A percentile compares a stretch with the other conserved stretches of the same genome.
phyloP scores from a whole-genome alignment of 768 basidiomycete species.

The Sarcomyxa edulis region DNA sequence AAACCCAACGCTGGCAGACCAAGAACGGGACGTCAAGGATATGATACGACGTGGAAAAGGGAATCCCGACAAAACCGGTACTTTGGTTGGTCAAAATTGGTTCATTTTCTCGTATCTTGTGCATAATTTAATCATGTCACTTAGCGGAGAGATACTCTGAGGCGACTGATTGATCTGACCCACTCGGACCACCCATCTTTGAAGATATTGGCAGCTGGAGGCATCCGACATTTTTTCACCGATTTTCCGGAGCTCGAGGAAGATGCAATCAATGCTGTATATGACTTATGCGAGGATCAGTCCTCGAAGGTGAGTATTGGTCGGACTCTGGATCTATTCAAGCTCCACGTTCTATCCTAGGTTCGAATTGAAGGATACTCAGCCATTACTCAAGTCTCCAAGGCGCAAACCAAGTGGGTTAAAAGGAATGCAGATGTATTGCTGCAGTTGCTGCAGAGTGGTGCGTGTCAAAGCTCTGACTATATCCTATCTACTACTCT shows the following conservation, averaged over 20 bases:
- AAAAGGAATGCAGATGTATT: slow-evolving; percentile 72
- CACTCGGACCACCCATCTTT: slow-evolving; percentile 39
- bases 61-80: slow-evolving; percentile 29
- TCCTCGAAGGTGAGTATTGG: slow-evolving; percentile 36
- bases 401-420: slow-evolving; percentile 49
- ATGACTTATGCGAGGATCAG: slow-evolving; percentile 73
- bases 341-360: slow-evolving; percentile 31
- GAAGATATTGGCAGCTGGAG: slow-evolving; percentile 53
- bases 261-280: slow-evolving; percentile 70
- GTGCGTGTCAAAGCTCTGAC: slow-evolving; percentile 31
- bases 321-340: no score
- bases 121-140: neutral
- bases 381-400: slow-evolving; percentile 46
- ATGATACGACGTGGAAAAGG: slow-evolving; percentile 41
- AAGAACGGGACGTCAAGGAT: slow-evolving; percentile 32
- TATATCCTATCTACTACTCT: no score
- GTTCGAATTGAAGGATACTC: slow-evolving; percentile 67
- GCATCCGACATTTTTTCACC: slow-evolving; percentile 54
- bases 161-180: slow-evolving; percentile 47
- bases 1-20: slow-evolving; percentile 23
- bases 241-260: slow-evolving; percentile 73
- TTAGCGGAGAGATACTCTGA: slow-evolving; percentile 49
- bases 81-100: slow-evolving; percentile 25
- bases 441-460: slow-evolving; percentile 70
- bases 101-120: slow-evolving; percentile 1